Evolutionary conservation across 106 monocot genomes (phyloP), one percentile per base, ranked within the genome.

Genomic region (Dendrobium huoshanense): DNA sequence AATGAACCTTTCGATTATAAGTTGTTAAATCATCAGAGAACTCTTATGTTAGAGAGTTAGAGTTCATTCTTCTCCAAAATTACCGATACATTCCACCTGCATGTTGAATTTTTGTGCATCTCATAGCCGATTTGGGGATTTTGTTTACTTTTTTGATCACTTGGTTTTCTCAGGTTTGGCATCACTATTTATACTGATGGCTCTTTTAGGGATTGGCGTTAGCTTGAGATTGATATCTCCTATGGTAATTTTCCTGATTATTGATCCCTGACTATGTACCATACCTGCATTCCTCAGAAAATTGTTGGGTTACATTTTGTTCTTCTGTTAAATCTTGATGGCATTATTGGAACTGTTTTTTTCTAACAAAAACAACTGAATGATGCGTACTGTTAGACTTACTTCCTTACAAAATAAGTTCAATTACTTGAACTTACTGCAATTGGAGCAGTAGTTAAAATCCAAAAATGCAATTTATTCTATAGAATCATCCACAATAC

Each of bases 141-240:
- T 67, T 75, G 5, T 58, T 51, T 43, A 18, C 40, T 77, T 56
- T 15, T 70, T 24, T 54, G 43, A 27, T 54, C 1, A 81, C 25
- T 16, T 44, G 37, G 1, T 68, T 67, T 48, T 77, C 74, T 65
- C 89, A 93, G 93, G 93, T 81, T 81, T 96, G 31, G 42, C 84
- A 16, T 90, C 91, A 51, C 84, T 96, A 59, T 59, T 89, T 4
- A 43, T 91, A 54, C 61, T 95, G 78, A 20, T 93, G 56, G 82
- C 75, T 18, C 87, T 91, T 75, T 64, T 90, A 59, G 85, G 80
- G 16, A n/a, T 75, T 59, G 95, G 91, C 27, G 76, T 89, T 81
- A 78, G 75, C 59, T 73, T 87, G 84, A 73, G 86, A 9, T 85
- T 87, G 43, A 83, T 95, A n/a, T 95, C 95, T 67, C 85, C 88